These are phyloP conservation scores for Fistulifera solaris DNA, from an alignment of 108 stramenopile species.

Conservation along the genomic window DNA sequence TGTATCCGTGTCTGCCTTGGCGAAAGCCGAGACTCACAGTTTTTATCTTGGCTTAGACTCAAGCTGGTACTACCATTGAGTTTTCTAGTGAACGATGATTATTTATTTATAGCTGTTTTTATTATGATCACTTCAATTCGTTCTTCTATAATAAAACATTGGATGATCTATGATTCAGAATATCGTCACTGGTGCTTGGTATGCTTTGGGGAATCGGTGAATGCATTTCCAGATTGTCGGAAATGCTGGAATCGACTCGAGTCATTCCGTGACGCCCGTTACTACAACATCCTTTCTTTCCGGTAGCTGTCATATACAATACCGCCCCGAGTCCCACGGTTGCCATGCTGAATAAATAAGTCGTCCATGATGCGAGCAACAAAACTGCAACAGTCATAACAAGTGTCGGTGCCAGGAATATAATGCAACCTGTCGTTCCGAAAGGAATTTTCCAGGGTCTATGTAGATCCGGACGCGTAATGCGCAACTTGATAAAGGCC, in stretches of 20 bases:
- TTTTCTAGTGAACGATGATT: too few relatives aligned
- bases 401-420: conserved; percentile 31
- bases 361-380: conserved; percentile 23
- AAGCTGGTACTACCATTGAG: conserved; percentile 52
- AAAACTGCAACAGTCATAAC: conserved; percentile 21
- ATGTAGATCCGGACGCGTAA: conserved; percentile 30
- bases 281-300: too few relatives aligned
- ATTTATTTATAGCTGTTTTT: too few relatives aligned
- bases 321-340: not conserved
- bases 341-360: conserved; percentile 25
- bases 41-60: conserved; percentile 81
- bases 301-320: too few relatives aligned
- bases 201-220: too few relatives aligned
- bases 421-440: conserved; percentile 24
- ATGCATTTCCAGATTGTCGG: too few relatives aligned
- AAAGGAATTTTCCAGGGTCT: conserved; percentile 46
- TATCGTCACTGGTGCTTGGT: too few relatives aligned
- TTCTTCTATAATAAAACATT: too few relatives aligned
- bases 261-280: too few relatives aligned
- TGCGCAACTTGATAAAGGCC: conserved; percentile 88
- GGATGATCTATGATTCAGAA: too few relatives aligned
- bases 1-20: conserved; percentile 35
- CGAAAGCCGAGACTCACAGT: conserved; percentile 50
- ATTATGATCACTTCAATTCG: too few relatives aligned
- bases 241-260: too few relatives aligned